Conservation (phyloP, 192 early-diverging fungal species). For the Dissophora ornata region DNA sequence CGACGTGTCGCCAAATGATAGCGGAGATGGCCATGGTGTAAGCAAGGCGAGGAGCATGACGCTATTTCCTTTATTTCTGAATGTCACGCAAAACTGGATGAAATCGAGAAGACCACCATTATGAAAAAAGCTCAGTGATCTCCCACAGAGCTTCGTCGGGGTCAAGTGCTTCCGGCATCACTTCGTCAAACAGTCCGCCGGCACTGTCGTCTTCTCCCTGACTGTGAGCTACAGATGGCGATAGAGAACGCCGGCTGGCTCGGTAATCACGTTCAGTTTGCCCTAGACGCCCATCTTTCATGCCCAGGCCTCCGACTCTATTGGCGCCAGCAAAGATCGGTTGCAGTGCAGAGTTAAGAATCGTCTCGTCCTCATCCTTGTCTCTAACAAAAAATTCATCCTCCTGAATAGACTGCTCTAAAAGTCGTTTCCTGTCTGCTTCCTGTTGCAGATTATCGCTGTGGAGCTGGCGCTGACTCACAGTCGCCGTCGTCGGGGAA, state of each 20-base stretch:
- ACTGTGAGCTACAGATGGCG: too few relatives aligned
- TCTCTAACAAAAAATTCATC: neutral
- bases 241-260: too few relatives aligned
- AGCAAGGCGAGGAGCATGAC: too few relatives aligned
- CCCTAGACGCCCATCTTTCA: too few relatives aligned
- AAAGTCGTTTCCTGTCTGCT: neutral
- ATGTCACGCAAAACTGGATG: too few relatives aligned
- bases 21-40: too few relatives aligned
- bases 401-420: slow-evolving; percentile 14
- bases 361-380: slow-evolving; percentile 25
- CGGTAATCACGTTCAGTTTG: too few relatives aligned
- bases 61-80: too few relatives aligned
- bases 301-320: too few relatives aligned
- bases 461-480: neutral
- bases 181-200: slow-evolving; percentile 41
- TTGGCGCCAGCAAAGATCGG: slow-evolving; percentile 28
- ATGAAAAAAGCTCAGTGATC: slow-evolving; percentile 36
- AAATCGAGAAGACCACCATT: too few relatives aligned
- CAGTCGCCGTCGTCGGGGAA: neutral
- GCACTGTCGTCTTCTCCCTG: neutral
- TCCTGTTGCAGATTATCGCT: neutral
- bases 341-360: slow-evolving; percentile 30
- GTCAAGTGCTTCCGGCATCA: slow-evolving; percentile 44
- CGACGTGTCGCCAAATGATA: too few relatives aligned
- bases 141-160: slow-evolving; percentile 41